Evolutionary conservation across 2,329 filamentous ascomycete genomes (phyloP).

Genomic region (Ophiosphaerella narmari): DNA sequence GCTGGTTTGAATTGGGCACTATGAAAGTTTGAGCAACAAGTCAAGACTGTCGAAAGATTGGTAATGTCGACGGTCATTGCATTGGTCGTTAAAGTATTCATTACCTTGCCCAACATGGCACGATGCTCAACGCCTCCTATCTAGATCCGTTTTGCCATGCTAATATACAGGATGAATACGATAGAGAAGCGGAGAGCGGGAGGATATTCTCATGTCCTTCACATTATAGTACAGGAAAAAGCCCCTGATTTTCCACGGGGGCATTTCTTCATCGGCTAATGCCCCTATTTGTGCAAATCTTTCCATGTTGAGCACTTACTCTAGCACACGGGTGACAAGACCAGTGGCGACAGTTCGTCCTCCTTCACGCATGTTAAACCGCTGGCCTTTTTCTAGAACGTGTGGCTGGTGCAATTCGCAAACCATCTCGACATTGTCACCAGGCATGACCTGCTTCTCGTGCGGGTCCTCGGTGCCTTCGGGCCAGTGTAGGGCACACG

Average conservation of each 20-base stretch:
- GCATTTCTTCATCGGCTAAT: constrained; percentile 5
- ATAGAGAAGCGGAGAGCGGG: constrained; percentile 34
- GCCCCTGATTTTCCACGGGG: constrained; percentile 11
- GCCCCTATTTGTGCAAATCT: not conserved
- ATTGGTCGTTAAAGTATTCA: constrained; percentile 10
- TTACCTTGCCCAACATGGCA: constrained; percentile 23
- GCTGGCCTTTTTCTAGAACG: constrained; percentile 87
- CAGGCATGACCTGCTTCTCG: constrained; percentile 90
- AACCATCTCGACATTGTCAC: constrained; percentile 98
- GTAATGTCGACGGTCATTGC: too few species aligned
- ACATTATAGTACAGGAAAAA: constrained; percentile 30
- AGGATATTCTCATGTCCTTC: constrained; percentile 8
- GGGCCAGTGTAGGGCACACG: constrained; percentile 81
- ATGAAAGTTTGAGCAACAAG: too few species aligned
- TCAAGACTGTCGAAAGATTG: too few species aligned
- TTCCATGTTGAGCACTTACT: constrained; percentile 21
- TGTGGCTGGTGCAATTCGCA: constrained; percentile 83
- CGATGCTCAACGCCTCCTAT: constrained; percentile 25
- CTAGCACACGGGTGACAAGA: constrained; percentile 45
- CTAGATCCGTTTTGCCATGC: constrained; percentile 29
- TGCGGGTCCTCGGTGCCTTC: constrained; percentile 75
- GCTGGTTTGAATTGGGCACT: too few species aligned
- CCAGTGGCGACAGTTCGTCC: constrained; percentile 62
- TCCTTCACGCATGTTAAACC: constrained; percentile 98
- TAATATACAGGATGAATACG: constrained; percentile 30